phyloP scores from a whole-genome alignment of 495 filamentous ascomycete species.

The Aspergillus sparsus region DNA sequence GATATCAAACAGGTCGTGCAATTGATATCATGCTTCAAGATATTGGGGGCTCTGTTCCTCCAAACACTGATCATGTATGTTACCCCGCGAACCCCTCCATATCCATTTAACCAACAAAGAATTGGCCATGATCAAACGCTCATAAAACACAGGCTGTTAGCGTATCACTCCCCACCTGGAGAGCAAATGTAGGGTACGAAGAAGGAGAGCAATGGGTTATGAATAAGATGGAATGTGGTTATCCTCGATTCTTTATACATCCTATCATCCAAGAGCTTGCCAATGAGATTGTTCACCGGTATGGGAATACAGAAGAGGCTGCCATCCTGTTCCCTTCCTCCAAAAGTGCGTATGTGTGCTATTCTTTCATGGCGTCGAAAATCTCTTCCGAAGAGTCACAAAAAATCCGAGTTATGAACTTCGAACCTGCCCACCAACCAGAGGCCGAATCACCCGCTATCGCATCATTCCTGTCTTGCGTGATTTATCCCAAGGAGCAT shows the following conservation, averaged over 20 bases:
- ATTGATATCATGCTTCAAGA: constrained; percentile 42
- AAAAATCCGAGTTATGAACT: constrained; percentile 65
- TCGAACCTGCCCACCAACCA: constrained; percentile 55
- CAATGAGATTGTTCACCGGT: constrained; percentile 60
- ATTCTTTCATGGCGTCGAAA: constrained; percentile 66
- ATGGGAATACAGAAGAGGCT: constrained; percentile 61
- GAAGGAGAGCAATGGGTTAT: constrained; percentile 87
- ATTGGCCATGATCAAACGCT: neutral
- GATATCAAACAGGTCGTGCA: neutral
- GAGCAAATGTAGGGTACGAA: constrained; percentile 85
- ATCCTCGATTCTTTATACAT: constrained; percentile 95
- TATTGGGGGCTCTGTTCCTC: constrained; percentile 46
- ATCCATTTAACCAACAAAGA: neutral
- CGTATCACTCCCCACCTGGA: constrained; percentile 94
- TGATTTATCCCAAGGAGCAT: constrained; percentile 67
- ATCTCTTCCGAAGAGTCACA: constrained; percentile 46
- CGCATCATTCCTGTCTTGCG: constrained; percentile 63
- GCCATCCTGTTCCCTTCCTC: constrained; percentile 80
- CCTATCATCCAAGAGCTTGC: constrained; percentile 75
- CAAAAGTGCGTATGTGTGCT: constrained; percentile 65
- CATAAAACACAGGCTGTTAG: constrained; percentile 73
- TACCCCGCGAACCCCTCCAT: constrained; percentile 29
- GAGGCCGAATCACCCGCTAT: constrained; percentile 33
- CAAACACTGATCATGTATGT: constrained; percentile 59
- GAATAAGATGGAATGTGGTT: constrained; percentile 82